A percentile compares a stretch with the other conserved stretches of the same genome.
These are phyloP conservation scores for Dipodascus geniculatus DNA, from an alignment of 805 yeast genomes.

Conservation along the genomic window DNA sequence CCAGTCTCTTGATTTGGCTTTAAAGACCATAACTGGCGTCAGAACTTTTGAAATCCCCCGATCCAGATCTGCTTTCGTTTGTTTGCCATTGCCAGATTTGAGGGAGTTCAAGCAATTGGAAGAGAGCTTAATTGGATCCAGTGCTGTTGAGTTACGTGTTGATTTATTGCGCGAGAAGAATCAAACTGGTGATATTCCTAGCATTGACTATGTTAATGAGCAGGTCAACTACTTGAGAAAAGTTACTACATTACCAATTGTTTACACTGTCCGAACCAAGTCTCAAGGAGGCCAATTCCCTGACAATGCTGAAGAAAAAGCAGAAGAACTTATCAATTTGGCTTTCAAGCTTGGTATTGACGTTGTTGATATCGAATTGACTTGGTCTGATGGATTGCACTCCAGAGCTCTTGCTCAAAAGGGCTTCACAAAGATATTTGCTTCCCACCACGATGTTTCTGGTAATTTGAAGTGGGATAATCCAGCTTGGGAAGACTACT, in stretches of 20 bases:
- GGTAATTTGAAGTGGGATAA: slow-evolving; percentile 54
- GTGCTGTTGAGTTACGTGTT: slow-evolving; percentile 76
- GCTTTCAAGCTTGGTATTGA: slow-evolving; percentile 74
- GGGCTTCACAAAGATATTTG: slow-evolving; percentile 60
- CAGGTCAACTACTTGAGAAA: slow-evolving; percentile 64
- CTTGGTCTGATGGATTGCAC: slow-evolving; percentile 46
- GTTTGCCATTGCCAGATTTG: slow-evolving; percentile 59
- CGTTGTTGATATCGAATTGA: slow-evolving; percentile 68
- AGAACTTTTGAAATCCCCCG: slow-evolving; percentile 29
- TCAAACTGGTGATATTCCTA: slow-evolving; percentile 17
- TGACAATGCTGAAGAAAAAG: slow-evolving; percentile 37
- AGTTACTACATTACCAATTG: slow-evolving; percentile 56
- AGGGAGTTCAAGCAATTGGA: slow-evolving; percentile 36
- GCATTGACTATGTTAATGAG: slow-evolving; percentile 45
- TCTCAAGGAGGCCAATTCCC: slow-evolving; percentile 79
- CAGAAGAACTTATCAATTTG: slow-evolving; percentile 40
- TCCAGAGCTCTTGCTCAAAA: slow-evolving; percentile 40
- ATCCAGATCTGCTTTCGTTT: slow-evolving; percentile 49
- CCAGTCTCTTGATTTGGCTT: slow-evolving; percentile 44
- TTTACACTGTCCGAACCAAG: slow-evolving; percentile 67
- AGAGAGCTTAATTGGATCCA: slow-evolving; percentile 52
- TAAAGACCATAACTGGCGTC: slow-evolving; percentile 51
- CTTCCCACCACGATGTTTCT: slow-evolving; percentile 67
- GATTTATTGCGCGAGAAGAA: slow-evolving; percentile 47
- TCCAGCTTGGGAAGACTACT: slow-evolving; percentile 65